Percentiles rank a stretch among this genome's conserved stretches.
Conservation (phyloP, 1,284 basidiomycete genomes). For the Rhodotorula sp. region DNA sequence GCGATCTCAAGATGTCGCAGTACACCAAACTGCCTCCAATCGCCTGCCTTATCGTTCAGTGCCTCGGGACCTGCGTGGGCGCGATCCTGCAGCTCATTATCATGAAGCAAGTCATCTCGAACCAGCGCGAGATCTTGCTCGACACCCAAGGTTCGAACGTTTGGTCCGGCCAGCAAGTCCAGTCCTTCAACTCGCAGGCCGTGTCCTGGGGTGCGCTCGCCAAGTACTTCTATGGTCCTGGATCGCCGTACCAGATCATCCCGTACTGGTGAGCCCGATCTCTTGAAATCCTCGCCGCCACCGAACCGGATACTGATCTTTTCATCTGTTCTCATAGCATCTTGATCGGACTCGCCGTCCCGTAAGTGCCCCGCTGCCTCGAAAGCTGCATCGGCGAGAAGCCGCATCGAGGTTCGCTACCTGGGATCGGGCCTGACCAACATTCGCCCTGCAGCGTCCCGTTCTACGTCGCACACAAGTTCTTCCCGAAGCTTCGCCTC, state of each 20-base stretch:
- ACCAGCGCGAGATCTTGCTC: constrained; percentile 56
- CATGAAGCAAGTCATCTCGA: constrained; percentile 58
- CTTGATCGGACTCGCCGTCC: constrained; percentile 56
- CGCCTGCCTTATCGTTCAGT: constrained; percentile 65
- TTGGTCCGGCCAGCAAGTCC: constrained; percentile 58
- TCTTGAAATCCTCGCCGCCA: not conserved
- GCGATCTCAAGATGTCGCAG: constrained; percentile 68
- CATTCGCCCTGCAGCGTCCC: constrained; percentile 50
- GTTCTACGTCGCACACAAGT: constrained; percentile 58
- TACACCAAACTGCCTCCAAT: constrained; percentile 75
- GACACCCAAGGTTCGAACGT: constrained; percentile 53
- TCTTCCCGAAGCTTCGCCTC: constrained; percentile 53
- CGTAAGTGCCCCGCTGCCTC: not conserved
- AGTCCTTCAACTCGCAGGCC: constrained; percentile 61
- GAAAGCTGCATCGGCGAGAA: not conserved
- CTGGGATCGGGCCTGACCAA: no score
- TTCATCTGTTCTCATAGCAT: constrained; percentile 11
- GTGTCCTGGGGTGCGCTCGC: constrained; percentile 65
- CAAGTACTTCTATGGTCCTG: constrained; percentile 57
- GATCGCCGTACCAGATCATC: constrained; percentile 52
- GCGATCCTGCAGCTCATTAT: constrained; percentile 53
- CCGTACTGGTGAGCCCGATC: constrained; percentile 18
- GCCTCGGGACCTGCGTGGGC: constrained; percentile 65
- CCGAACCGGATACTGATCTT: not conserved
- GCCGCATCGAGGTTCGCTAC: no score